Evolutionary conservation across 176 grass and related monocot species (phyloP), one percentile per base, ranked within the genome.

Genomic region (Rhynchospora pubera): DNA sequence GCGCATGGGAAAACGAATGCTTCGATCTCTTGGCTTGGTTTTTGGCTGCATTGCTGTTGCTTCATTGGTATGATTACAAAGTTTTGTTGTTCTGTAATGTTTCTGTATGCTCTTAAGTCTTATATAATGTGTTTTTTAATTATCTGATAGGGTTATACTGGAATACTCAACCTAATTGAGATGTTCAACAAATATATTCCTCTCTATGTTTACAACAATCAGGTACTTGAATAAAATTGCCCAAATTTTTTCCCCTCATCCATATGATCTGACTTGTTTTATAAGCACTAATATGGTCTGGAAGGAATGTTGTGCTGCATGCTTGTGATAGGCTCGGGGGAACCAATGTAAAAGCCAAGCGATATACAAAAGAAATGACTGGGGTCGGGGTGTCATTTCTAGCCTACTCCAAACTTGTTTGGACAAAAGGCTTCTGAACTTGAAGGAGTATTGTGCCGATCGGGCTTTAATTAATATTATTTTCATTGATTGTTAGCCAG

Each of bases 1-100:
- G 61, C 82, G 91, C 44, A 99, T 99, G 96, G 96, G 92, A 80
- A 99, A 99, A 85, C 84, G 92, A 69, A 80, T 99, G 82, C 76
- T 95, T 14, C 90, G 96, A 2, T 91, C 92, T 82, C 88, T 99
- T 78, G 85, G 77, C 81, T 87, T 99, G 87, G 91, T 99, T 85
- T 90, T 99, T 77, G 85, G 89, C 67, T 99, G 89, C 89, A 89
- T 99, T 43, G 90, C 91, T 82, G 56, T 86, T 90, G 77, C 91
- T 57, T 93, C 96, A 19, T 78, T 90, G 73, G 88, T 97, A 58
- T 44, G 48, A 46, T 72, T 26, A 81, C 68, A 46, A 18, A 63
- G 46, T 90, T 64, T 61, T 62, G 28, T 67, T 26, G 32, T n/a
- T 61, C 28, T 62, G 32, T 30, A 80, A 42, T 50, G 42, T 85